These are phyloP conservation scores for Diddensiella caesifluorescens DNA, from an alignment of 805 yeast species.

Conservation along the genomic window DNA sequence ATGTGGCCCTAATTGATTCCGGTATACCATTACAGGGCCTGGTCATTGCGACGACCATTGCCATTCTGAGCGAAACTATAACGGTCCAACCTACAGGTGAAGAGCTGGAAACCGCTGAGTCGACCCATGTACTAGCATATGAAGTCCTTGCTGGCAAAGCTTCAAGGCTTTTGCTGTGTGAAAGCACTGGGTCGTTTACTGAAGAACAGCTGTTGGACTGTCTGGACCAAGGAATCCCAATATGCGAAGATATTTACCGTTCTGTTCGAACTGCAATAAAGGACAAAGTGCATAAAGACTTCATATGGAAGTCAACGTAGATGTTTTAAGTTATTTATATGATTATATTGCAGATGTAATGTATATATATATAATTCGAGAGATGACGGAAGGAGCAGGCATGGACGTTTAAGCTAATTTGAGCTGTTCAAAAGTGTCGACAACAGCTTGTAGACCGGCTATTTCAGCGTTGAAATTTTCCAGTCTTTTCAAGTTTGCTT, in stretches of 20 bases:
- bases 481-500: constrained; percentile 60
- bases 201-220: constrained; percentile 48
- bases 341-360: constrained; percentile 5
- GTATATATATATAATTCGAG: constrained; percentile 3
- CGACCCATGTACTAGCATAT: constrained; percentile 65
- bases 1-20: constrained; percentile 73
- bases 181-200: constrained; percentile 66
- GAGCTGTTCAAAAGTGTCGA: constrained; percentile 75
- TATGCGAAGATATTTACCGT: constrained; percentile 42
- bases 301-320: constrained; percentile 45
- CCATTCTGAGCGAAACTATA: constrained; percentile 31
- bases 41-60: constrained; percentile 52
- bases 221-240: constrained; percentile 47
- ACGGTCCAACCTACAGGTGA: constrained; percentile 42
- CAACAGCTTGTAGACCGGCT: constrained; percentile 82
- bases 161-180: constrained; percentile 57
- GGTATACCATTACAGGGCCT: constrained; percentile 65
- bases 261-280: constrained; percentile 45
- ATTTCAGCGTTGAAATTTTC: constrained; percentile 79
- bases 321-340: constrained; percentile 1
- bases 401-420: constrained; percentile 43
- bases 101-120: constrained; percentile 41
- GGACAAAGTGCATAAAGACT: constrained; percentile 47
- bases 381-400: not conserved
- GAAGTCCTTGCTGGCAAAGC: constrained; percentile 47